Evolutionary conservation across 2,329 filamentous ascomycete species (phyloP).

Genomic region (Seiridium cupressi): DNA sequence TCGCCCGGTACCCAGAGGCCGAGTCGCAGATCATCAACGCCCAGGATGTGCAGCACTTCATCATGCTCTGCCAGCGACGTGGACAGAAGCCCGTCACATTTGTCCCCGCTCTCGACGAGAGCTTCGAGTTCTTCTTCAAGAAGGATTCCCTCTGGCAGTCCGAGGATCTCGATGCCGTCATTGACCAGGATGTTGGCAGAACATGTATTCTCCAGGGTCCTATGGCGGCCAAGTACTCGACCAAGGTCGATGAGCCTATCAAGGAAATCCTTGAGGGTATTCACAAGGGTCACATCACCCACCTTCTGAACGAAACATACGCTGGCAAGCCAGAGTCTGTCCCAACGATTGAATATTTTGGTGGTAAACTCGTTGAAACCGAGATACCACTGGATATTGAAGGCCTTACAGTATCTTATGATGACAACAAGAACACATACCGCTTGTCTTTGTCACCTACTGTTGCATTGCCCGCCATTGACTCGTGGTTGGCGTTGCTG

Average conservation of each 20-base stretch:
- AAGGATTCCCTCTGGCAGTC: constrained; percentile 99
- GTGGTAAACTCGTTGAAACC: constrained; percentile 75
- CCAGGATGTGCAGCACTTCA: constrained; percentile 96
- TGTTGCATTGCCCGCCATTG: constrained; percentile 71
- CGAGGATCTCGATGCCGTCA: constrained; percentile 93
- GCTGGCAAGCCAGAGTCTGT: constrained; percentile 69
- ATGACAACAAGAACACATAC: constrained; percentile 78
- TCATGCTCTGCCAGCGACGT: constrained; percentile 85
- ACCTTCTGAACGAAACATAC: constrained; percentile 79
- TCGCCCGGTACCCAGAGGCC: constrained; percentile 81
- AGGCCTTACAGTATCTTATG: constrained; percentile 79
- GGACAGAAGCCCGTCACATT: constrained; percentile 97
- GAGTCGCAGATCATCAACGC: constrained; percentile 93
- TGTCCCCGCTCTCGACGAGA: constrained; percentile 91
- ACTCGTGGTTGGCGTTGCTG: constrained; percentile 84
- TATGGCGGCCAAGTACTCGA: constrained; percentile 88
- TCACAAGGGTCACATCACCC: constrained; percentile 82
- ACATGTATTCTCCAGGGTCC: constrained; percentile 97
- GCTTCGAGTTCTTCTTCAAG: constrained; percentile 99
- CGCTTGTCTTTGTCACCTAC: constrained; percentile 75
- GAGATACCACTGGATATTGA: constrained; percentile 77
- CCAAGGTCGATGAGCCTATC: constrained; percentile 85
- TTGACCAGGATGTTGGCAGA: constrained; percentile 91
- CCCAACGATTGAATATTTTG: constrained; percentile 91
- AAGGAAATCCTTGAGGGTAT: constrained; percentile 92